phyloP scores from a whole-genome alignment of 2,329 filamentous ascomycete genomes.

The Fusarium praegraminearum region DNA sequence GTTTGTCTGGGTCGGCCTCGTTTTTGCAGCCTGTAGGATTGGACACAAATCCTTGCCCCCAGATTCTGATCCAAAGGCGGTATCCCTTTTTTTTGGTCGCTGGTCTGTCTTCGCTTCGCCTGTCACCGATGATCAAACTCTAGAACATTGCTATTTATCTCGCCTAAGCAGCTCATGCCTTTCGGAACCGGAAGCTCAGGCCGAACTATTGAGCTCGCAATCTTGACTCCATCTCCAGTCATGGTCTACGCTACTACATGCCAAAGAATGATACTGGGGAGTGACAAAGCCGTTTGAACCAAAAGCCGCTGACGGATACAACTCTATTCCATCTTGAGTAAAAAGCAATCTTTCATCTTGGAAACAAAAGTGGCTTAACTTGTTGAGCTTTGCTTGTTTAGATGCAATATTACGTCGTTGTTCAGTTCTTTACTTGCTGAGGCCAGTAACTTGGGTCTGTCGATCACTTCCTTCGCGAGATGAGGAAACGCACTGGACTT shows the following conservation, averaged over 20 bases:
- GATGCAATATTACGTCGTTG: conserved; percentile 44
- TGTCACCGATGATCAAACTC: background rate
- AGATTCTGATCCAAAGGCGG: conserved; percentile 7
- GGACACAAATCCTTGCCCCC: conserved; percentile 20
- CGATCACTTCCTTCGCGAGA: conserved; percentile 43
- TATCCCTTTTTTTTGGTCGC: background rate
- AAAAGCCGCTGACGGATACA: conserved; percentile 34
- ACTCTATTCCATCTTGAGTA: background rate
- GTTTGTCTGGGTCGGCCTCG: conserved; percentile 40
- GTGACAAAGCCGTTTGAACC: conserved; percentile 4
- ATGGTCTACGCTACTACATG: conserved; percentile 17
- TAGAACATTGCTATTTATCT: background rate
- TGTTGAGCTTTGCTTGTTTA: conserved; percentile 9
- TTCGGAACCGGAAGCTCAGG: background rate
- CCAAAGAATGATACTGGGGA: conserved; percentile 20
- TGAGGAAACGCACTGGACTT: conserved; percentile 18
- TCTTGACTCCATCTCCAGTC: background rate
- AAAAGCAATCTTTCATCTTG: conserved; percentile 10
- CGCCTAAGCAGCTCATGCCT: conserved; percentile 12
- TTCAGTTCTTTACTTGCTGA: background rate
- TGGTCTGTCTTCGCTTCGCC: background rate
- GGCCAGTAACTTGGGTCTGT: conserved; percentile 7
- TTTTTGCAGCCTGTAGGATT: conserved; percentile 9
- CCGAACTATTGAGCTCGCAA: conserved; percentile 21
- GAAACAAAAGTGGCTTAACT: conserved; percentile 1